phyloP scores from a whole-genome alignment of 1,284 basidiomycete genomes.

The Rhodotorula sp. region DNA sequence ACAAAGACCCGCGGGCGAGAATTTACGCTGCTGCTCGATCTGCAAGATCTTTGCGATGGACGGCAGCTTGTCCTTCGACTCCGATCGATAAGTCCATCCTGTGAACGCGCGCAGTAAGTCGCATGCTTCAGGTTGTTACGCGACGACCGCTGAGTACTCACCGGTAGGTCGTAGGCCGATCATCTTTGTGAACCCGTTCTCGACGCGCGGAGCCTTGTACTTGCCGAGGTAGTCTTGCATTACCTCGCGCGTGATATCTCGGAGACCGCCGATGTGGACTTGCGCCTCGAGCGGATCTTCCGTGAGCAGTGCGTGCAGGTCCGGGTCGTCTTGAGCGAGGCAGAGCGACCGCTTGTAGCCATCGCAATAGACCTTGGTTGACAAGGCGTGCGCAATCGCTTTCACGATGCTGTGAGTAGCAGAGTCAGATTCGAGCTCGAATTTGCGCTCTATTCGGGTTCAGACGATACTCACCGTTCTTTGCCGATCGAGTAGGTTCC shows the following conservation, averaged over 20 bases:
- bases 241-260: slow-evolving; percentile 68
- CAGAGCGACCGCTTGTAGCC: slow-evolving; percentile 74
- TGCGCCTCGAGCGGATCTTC: slow-evolving; percentile 70
- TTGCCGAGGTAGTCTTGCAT: slow-evolving; percentile 74
- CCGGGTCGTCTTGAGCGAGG: slow-evolving; percentile 74
- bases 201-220: slow-evolving; percentile 54
- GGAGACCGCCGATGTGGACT: slow-evolving; percentile 82
- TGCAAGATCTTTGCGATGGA: slow-evolving; percentile 41
- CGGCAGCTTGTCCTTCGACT: slow-evolving; percentile 47
- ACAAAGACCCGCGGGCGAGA: slow-evolving; percentile 54
- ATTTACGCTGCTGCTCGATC: slow-evolving; percentile 40
- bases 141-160: not conserved
- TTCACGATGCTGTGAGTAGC: slow-evolving; percentile 65
- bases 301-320: slow-evolving; percentile 75
- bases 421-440: not conserved
- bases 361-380: slow-evolving; percentile 88
- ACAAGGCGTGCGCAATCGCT: slow-evolving; percentile 80
- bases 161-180: slow-evolving; percentile 90
- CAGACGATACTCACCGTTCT: slow-evolving; percentile 60
- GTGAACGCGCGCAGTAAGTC: not conserved
- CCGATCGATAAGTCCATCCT: slow-evolving; percentile 45
- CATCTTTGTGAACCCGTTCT: slow-evolving; percentile 66
- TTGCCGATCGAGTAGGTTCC: slow-evolving; percentile 98
- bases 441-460: too few species aligned
- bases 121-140: too few species aligned